Evolutionary conservation across 805 yeast genomes (phyloP).

Genomic region (Lipomyces orientalis): DNA sequence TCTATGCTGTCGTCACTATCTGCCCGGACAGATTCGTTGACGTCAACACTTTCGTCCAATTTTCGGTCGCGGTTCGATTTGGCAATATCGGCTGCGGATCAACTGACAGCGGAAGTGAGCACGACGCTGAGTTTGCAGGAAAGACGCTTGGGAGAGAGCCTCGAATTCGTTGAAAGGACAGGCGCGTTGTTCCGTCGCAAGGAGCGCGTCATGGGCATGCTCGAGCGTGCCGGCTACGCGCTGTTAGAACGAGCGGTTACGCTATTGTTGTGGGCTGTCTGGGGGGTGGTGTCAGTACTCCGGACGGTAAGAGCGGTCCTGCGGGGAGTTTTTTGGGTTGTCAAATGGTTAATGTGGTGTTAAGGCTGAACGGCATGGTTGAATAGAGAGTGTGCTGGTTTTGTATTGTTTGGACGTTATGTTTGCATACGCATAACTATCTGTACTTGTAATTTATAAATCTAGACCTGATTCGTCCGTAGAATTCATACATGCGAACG

Average conservation of each 20-base stretch:
- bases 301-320: conserved; percentile 18
- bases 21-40: conserved; percentile 19
- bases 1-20: conserved; percentile 4
- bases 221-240: conserved; percentile 26
- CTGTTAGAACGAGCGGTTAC: conserved; percentile 27
- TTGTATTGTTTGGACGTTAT: neutral
- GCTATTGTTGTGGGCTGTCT: conserved; percentile 30
- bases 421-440: neutral
- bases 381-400: neutral
- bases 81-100: conserved; percentile 33
- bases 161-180: conserved; percentile 25
- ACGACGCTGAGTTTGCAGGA: conserved; percentile 22
- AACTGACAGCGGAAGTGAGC: conserved; percentile 29
- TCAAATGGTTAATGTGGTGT: conserved; percentile 21
- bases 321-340: conserved; percentile 10
- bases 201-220: conserved; percentile 13
- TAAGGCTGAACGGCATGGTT: conserved; percentile 6
- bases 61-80: conserved; percentile 29
- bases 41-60: conserved; percentile 17
- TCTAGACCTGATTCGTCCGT: neutral
- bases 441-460: neutral
- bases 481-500: neutral
- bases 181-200: conserved; percentile 22
- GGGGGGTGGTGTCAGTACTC: conserved; percentile 31
- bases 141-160: conserved; percentile 22